Base-by-base conservation (phyloP, 305 asterid species). In the Nicotiana rustica region DNA sequence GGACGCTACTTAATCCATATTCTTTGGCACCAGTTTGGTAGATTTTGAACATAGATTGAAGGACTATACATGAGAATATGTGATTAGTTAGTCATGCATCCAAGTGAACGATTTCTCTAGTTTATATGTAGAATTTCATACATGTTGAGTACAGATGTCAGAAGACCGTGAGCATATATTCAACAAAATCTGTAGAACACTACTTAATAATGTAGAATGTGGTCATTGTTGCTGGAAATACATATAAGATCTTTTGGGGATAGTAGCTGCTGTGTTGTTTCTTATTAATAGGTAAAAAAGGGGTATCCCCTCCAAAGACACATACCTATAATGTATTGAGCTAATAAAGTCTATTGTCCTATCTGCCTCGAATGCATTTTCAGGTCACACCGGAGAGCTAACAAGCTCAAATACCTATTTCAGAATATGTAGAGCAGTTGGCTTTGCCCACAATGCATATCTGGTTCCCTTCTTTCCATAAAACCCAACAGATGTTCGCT, bases 401-500 rank as follows among this genome's bases (percentile, higher is more conserved):
- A 36, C 76, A 68, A 68, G 14, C 55, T 68, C 55, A 17, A 66
- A 15, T 3, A 10, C 71, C 15, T 12, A 66, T 66, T 29, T 66
- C 2, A 31, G 38, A 29, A 25, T 29, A 66, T 66, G 4, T 31
- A 66, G 44, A 31, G 41, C n/a, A 14, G 12, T 14, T 25, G 17
- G 67, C 2, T 62, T 62, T 19, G 14, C 35, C 4, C 33, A 19
- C 12, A 62, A 9, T 62, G 67, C 67, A 21, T 61, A 19, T 62
- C 71, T 66, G 71, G 3, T 29, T 65, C 5, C 10, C 29, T 66
- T 66, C 19, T 31, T 31, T 68, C 55, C 1, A 67, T 8, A 7
- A 67, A 67, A 67, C 76, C 76, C 55, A 67, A 33, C 21, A 67
- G 55, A 67, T 19, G 13, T 1, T 14, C 14, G 71, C 70, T 66